phyloP scores from a whole-genome alignment of 805 yeast species.

The Candida nitratophila region DNA sequence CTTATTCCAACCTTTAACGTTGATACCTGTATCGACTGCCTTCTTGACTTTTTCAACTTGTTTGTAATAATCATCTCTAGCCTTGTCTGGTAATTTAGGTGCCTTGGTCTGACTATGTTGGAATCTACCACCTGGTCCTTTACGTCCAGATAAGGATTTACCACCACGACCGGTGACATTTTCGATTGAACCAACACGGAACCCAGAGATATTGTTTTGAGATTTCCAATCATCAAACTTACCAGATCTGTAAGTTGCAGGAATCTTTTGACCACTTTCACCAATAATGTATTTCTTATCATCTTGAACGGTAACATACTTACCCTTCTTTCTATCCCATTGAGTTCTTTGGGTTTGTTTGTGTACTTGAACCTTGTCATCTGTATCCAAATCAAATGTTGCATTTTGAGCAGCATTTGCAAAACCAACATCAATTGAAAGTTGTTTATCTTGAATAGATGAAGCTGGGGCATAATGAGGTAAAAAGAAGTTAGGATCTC shows the following conservation, averaged over 20 bases:
- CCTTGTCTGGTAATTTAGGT: constrained; percentile 87
- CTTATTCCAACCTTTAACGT: constrained; percentile 58
- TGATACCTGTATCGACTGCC: constrained; percentile 70
- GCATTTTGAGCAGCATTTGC: constrained; percentile 81
- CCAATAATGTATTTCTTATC: constrained; percentile 88
- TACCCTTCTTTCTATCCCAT: constrained; percentile 94
- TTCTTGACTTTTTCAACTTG: constrained; percentile 78
- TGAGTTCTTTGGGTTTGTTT: constrained; percentile 62
- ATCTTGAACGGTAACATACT: constrained; percentile 75
- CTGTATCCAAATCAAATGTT: constrained; percentile 73
- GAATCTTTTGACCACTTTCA: constrained; percentile 87
- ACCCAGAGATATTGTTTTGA: constrained; percentile 49
- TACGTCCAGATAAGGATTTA: constrained; percentile 4
- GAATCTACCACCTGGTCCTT: constrained; percentile 42
- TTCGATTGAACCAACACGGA: constrained; percentile 49
- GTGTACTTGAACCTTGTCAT: constrained; percentile 59
- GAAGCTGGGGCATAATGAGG: constrained; percentile 85
- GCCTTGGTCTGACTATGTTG: constrained; percentile 70
- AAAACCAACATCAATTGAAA: constrained; percentile 53
- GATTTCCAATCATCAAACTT: constrained; percentile 89
- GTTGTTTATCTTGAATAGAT: constrained; percentile 75
- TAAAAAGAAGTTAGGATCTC: constrained; percentile 75
- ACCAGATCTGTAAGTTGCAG: constrained; percentile 89
- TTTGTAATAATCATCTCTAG: constrained; percentile 74
- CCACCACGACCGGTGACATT: constrained; percentile 17